Evolutionary conservation across 2,329 filamentous ascomycete species (phyloP).

Genomic region (Pleoardoris graminearum): DNA sequence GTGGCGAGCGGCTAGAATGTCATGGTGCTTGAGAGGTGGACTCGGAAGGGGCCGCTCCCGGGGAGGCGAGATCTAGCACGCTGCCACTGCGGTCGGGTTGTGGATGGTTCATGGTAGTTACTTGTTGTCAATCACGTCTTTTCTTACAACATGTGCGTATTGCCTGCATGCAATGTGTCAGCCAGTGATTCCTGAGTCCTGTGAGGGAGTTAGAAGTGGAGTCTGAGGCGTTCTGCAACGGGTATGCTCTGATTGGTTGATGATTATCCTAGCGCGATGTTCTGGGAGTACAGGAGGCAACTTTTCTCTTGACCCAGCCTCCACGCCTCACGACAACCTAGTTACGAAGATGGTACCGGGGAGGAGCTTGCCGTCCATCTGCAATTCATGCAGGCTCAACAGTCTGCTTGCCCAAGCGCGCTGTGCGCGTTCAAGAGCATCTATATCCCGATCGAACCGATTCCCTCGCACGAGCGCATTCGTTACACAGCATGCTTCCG

Average conservation of each 20-base stretch:
- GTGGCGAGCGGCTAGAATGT: conserved; percentile 26
- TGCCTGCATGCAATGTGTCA: not conserved
- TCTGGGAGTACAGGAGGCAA: conserved; percentile 28
- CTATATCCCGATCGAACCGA: conserved; percentile 17
- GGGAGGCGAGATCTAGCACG: conserved; percentile 34
- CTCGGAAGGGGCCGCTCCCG: conserved; percentile 32
- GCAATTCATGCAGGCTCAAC: conserved; percentile 39
- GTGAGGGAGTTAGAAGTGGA: not conserved
- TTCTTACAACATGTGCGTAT: conserved; percentile 9
- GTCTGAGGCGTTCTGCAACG: not conserved
- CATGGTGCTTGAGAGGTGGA: conserved; percentile 15
- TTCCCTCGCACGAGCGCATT: conserved; percentile 7
- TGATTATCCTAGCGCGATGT: conserved; percentile 24
- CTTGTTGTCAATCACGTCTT: conserved; percentile 18
- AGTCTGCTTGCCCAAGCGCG: conserved; percentile 31
- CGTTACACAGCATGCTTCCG: conserved; percentile 9
- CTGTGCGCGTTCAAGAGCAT: conserved; percentile 22
- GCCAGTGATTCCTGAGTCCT: not conserved
- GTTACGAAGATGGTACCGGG: conserved; percentile 36
- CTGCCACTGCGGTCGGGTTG: conserved; percentile 21
- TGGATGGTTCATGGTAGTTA: not conserved
- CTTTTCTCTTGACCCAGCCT: conserved; percentile 27
- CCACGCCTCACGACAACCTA: conserved; percentile 10
- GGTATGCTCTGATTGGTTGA: conserved; percentile 27
- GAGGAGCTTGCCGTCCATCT: conserved; percentile 33